phyloP scores from a whole-genome alignment of 306 rosid species.

The Herpetospermum pedunculosum region DNA sequence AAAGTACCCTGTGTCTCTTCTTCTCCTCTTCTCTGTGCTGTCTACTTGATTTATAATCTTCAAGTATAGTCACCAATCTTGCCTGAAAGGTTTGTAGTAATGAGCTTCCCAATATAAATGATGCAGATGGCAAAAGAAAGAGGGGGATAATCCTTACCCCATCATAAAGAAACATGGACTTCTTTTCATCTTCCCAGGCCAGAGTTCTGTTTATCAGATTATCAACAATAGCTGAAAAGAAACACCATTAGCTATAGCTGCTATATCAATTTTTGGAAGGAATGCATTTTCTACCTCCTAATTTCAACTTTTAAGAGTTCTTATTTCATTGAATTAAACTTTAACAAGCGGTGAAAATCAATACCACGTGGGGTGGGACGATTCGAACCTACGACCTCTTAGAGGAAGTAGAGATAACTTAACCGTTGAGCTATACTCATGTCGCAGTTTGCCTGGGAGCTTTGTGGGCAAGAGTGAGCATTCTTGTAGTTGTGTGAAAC shows the following conservation, averaged over 20 bases:
- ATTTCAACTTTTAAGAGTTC: background rate
- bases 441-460: background rate
- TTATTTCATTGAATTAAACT: background rate
- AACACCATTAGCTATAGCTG: constrained; percentile 19
- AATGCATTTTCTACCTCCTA: background rate
- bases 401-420: background rate
- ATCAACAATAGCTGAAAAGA: constrained; percentile 71
- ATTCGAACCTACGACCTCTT: background rate
- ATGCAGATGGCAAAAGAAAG: constrained; percentile 3
- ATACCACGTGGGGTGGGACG: background rate
- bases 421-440: background rate
- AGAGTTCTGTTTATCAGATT: constrained; percentile 64
- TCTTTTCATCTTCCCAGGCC: constrained; percentile 80
- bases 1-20: constrained; percentile 57
- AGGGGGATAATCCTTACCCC: constrained; percentile 50
- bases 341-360: background rate
- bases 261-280: background rate
- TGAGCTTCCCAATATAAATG: constrained; percentile 3
- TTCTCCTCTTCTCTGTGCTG: constrained; percentile 79
- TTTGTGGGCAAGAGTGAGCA: background rate
- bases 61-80: constrained; percentile 67
- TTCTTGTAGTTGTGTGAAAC: background rate
- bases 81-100: constrained; percentile 30
- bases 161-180: constrained; percentile 59
- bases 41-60: constrained; percentile 83